A percentile compares a stretch with the other conserved stretches of the same genome.
phyloP scores from a whole-genome alignment of 106 monocot species.

The Xerophyta viscosa region DNA sequence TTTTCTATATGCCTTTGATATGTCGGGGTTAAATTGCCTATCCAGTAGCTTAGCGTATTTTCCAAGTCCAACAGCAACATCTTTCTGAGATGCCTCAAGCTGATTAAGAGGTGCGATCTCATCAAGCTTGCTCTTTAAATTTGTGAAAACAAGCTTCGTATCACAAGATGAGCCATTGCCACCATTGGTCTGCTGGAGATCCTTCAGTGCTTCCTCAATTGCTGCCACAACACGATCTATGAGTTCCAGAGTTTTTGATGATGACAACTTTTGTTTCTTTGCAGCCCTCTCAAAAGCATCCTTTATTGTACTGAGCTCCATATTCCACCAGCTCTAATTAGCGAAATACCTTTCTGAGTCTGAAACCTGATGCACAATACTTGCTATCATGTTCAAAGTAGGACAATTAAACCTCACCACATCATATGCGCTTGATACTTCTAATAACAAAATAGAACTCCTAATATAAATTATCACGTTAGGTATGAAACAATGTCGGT shows the following conservation, averaged over 20 bases:
- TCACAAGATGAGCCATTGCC: too few species aligned
- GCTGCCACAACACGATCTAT: conserved; percentile 41
- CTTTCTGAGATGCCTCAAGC: conserved; percentile 68
- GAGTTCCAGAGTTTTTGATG: conserved; percentile 50
- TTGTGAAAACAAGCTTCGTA: conserved; percentile 26
- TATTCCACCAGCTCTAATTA: too few species aligned
- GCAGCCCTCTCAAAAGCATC: conserved; percentile 80
- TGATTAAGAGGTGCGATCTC: conserved; percentile 49
- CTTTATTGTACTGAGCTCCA: conserved; percentile 68
- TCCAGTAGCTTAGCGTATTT: conserved; percentile 64
- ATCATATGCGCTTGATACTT: too few species aligned
- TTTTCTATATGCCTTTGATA: conserved; percentile 68
- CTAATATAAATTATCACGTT: too few species aligned
- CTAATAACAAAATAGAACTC: too few species aligned
- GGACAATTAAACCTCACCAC: too few species aligned
- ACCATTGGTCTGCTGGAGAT: conserved; percentile 22
- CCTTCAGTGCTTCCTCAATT: conserved; percentile 39
- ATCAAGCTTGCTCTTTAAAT: conserved; percentile 41
- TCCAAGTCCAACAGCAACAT: conserved; percentile 41
- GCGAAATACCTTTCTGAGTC: too few species aligned
- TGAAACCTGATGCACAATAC: too few species aligned
- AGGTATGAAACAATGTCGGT: too few species aligned
- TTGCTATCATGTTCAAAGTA: too few species aligned
- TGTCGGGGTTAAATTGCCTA: conserved; percentile 64
- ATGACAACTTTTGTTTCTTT: conserved; percentile 79